Evolutionary conservation across 2,329 filamentous ascomycete genomes (phyloP), one percentile per base, ranked within the genome.

Genomic region (Neonectria magnoliae): DNA sequence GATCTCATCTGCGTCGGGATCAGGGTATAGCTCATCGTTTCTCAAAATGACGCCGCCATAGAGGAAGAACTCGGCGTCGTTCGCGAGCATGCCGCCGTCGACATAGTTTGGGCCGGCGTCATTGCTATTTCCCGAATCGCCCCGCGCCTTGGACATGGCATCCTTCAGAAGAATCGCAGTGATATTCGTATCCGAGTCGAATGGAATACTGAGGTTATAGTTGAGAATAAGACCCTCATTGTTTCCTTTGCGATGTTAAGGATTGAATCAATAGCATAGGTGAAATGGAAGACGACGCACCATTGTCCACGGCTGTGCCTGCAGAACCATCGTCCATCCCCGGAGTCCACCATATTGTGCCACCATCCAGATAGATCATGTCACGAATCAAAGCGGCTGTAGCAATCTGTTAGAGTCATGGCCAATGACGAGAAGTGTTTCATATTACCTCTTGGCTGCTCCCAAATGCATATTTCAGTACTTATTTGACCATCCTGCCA

Each of bases 321-420:
- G 70, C 70, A 6, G 71, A 65, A 3, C 85, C 87, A 70, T 87
- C 80, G 2, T 79, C 75, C 55, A 86, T 70, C 11, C 83, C 83
- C 3, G 82, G 81, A 36, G 78, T 67, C 88, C 89, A 91, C 64
- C 67, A 81, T 11, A 90, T 75, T 45, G 74, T 67, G 4, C 90
- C 90, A 41, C 90, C 90, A 73, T 92, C 89, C 22, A 92, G 76
- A 72, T 90, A 92, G 16, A 91, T 78, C 2, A 84, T 88, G 70
- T 92, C 88, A 45, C 84, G 84, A 38, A 91, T 77, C 3, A 89
- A 77, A 41, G 85, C 84, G 66, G 83, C 89, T 90, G 70, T 27
- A 55, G 38, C 16, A 36, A 13, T 45, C 33, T 38, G 67, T 77
- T 57, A 79, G 73, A 60, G 10, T 38, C 38, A 36, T 52, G 10